These are phyloP conservation scores for Tagetes erecta DNA, from an alignment of 129 eudicot genomes.

Conservation along the genomic window DNA sequence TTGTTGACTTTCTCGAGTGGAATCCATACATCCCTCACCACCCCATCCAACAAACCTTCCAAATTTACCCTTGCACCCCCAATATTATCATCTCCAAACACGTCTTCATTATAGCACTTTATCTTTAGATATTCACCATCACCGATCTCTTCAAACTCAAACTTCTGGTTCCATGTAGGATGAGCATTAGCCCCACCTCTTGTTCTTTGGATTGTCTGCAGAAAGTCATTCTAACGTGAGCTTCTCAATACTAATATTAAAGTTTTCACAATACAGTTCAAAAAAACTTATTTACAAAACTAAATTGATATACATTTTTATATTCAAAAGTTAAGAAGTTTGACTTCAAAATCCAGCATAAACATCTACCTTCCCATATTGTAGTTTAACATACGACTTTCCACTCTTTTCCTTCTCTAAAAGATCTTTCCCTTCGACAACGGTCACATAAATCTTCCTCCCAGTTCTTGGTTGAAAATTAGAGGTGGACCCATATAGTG, in stretches of 20 bases:
- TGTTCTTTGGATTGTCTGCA: conserved; percentile 64
- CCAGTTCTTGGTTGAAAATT: conserved; percentile 66
- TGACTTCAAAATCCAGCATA: not conserved
- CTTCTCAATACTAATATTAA: not conserved
- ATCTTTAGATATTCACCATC: conserved; percentile 84
- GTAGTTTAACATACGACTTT: conserved; percentile 76
- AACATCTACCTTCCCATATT: conserved; percentile 83
- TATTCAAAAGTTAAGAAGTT: not conserved
- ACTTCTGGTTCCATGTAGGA: conserved; percentile 82
- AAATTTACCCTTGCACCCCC: conserved; percentile 92
- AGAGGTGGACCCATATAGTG: conserved; percentile 50
- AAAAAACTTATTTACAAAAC: not conserved
- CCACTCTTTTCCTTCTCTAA: conserved; percentile 65
- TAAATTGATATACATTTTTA: not conserved
- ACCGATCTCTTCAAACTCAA: conserved; percentile 85
- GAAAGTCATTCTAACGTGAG: not conserved
- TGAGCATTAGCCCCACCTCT: conserved; percentile 53
- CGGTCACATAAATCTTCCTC: conserved; percentile 74
- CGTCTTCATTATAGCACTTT: conserved; percentile 72
- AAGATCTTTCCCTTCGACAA: conserved; percentile 82
- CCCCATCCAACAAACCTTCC: conserved; percentile 84
- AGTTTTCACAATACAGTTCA: not conserved
- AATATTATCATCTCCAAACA: conserved; percentile 77
- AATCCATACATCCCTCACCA: conserved; percentile 71
- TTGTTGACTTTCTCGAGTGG: conserved; percentile 94